Conservation (phyloP, 371 early-diverging fungal genomes). For the Funneliformis caledonium region DNA sequence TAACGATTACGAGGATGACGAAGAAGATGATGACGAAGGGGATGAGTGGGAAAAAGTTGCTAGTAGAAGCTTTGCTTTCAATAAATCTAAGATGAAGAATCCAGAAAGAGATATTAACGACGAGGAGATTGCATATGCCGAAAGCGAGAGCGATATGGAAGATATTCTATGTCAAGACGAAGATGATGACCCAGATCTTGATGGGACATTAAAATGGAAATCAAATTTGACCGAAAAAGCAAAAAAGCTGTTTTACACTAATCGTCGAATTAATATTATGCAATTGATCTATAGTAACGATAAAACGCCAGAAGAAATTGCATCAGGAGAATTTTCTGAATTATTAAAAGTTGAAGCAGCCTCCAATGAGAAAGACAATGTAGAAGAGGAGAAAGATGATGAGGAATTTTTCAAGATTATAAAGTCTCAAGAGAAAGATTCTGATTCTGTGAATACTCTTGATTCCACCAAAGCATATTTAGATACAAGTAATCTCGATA, state of each 20-base stretch:
- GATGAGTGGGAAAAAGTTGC: constrained; percentile 46
- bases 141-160: constrained; percentile 73
- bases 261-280: constrained; percentile 81
- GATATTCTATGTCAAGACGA: constrained; percentile 44
- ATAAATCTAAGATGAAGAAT: constrained; percentile 28
- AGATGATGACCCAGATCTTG: constrained; percentile 44
- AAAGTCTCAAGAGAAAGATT: constrained; percentile 43
- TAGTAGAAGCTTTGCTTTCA: constrained; percentile 4
- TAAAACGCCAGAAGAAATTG: constrained; percentile 62
- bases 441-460: constrained; percentile 49
- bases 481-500: constrained; percentile 58
- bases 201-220: constrained; percentile 78
- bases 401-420: constrained; percentile 69
- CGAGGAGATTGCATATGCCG: constrained; percentile 69
- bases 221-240: constrained; percentile 73
- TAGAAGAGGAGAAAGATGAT: constrained; percentile 55
- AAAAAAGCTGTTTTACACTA: constrained; percentile 59
- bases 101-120: constrained; percentile 48
- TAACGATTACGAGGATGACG: constrained; percentile 54
- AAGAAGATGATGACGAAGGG: constrained; percentile 55
- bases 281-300: constrained; percentile 78
- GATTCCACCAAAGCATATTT: constrained; percentile 75
- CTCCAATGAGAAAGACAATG: constrained; percentile 45
- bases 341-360: constrained; percentile 41
- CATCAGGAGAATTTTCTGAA: not conserved